phyloP scores from a whole-genome alignment of 2,329 filamentous ascomycete species.

The Fusarium fracticaudum region DNA sequence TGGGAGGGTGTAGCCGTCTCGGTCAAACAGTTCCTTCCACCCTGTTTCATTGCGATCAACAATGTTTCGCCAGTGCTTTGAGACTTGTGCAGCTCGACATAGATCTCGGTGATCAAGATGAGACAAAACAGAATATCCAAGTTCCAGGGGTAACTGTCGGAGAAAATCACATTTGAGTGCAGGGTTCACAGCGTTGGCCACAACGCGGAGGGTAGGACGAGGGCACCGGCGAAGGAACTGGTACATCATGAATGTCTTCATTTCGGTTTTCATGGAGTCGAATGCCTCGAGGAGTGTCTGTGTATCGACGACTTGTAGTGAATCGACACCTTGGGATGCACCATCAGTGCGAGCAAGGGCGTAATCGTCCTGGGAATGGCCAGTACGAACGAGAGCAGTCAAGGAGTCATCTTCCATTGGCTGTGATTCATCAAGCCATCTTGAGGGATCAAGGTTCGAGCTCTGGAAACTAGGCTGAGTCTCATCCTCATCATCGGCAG shows the following conservation, averaged over 20 bases:
- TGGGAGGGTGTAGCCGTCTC: constrained; percentile 81
- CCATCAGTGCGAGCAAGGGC: constrained; percentile 42
- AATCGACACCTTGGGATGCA: background rate
- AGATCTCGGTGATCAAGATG: constrained; percentile 88
- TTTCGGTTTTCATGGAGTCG: constrained; percentile 86
- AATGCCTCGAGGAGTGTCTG: constrained; percentile 88
- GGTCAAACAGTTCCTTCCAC: constrained; percentile 92
- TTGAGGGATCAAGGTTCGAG: constrained; percentile 42
- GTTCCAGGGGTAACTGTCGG: constrained; percentile 81
- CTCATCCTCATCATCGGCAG: constrained; percentile 56
- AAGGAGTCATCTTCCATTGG: constrained; percentile 45
- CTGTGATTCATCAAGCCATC: constrained; percentile 56
- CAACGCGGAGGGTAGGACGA: constrained; percentile 86
- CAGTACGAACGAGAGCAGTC: constrained; percentile 41
- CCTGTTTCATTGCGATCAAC: constrained; percentile 93
- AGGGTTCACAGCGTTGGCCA: constrained; percentile 91
- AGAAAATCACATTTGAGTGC: constrained; percentile 95
- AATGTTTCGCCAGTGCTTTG: constrained; percentile 90
- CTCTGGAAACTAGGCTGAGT: constrained; percentile 48
- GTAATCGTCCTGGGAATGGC: constrained; percentile 36
- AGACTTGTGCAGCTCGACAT: constrained; percentile 91
- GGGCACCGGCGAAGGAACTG: constrained; percentile 90
- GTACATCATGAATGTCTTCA: constrained; percentile 97
- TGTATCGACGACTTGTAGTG: constrained; percentile 74
- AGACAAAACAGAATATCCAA: constrained; percentile 86